phyloP scores from a whole-genome alignment of 805 yeast species.

The Saccharomycopsis guyanensis region DNA sequence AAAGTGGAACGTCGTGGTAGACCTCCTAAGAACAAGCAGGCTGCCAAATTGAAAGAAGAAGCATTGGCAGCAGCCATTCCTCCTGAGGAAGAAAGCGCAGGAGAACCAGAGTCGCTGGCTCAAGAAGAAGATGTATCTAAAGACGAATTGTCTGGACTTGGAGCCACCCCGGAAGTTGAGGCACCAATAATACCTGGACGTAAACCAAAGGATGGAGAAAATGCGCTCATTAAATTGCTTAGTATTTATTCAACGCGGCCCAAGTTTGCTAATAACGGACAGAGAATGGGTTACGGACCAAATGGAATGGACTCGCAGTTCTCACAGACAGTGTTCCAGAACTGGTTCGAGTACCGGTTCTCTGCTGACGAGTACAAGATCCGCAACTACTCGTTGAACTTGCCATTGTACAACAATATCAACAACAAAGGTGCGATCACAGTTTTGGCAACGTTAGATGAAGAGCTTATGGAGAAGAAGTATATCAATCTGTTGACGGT shows the following conservation, averaged over 20 bases:
- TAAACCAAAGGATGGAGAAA: slow-evolving; percentile 10
- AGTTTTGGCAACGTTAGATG: slow-evolving; percentile 37
- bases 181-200: background rate
- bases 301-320: slow-evolving; percentile 21
- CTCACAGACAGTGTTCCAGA: slow-evolving; percentile 24
- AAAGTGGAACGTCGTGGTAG: slow-evolving; percentile 12
- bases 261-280: slow-evolving; percentile 7
- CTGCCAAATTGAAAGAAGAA: slow-evolving; percentile 12
- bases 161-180: slow-evolving; percentile 13
- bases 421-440: slow-evolving; percentile 38
- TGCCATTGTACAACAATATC: slow-evolving; percentile 31
- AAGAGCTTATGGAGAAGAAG: slow-evolving; percentile 32
- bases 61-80: background rate
- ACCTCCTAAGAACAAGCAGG: slow-evolving; percentile 4
- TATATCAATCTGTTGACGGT: slow-evolving; percentile 33
- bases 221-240: slow-evolving; percentile 7
- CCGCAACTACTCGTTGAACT: slow-evolving; percentile 35
- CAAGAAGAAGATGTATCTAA: slow-evolving; percentile 13
- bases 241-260: slow-evolving; percentile 20
- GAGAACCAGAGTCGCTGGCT: slow-evolving; percentile 10
- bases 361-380: slow-evolving; percentile 32
- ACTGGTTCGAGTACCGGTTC: slow-evolving; percentile 32
- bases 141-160: slow-evolving; percentile 6
- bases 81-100: background rate
- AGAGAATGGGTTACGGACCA: slow-evolving; percentile 23